Conservation (phyloP, 345 rosid species). For the Populus ilicifolia region DNA sequence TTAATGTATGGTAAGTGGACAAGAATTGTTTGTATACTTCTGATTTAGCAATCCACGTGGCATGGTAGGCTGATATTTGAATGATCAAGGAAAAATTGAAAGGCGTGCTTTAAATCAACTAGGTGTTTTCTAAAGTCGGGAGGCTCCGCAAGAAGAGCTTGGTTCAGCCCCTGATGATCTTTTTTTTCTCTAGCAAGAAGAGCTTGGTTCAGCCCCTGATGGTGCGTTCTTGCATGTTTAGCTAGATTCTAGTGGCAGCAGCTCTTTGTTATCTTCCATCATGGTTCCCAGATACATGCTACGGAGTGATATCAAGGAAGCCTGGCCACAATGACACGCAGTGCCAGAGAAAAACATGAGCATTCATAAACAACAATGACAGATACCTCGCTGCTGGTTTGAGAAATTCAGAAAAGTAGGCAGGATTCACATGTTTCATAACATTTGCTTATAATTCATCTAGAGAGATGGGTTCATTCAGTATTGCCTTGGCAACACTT, state of each 20-base stretch:
- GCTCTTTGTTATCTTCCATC: neutral
- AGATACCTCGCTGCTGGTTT: neutral
- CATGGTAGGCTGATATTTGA: neutral
- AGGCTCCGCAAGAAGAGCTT: neutral
- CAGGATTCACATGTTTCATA: neutral
- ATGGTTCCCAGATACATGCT: neutral
- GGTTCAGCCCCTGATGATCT: neutral
- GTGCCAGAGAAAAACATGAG: neutral
- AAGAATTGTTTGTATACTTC: neutral
- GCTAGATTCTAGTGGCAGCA: neutral
- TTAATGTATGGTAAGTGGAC: neutral
- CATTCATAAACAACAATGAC: neutral
- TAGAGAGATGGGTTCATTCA: slow-evolving; percentile 40
- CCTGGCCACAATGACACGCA: neutral
- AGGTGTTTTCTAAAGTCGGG: neutral
- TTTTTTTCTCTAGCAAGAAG: neutral
- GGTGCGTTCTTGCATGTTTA: neutral
- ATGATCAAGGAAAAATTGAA: neutral
- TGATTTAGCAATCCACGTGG: neutral
- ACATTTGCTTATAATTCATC: neutral
- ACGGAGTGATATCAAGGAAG: neutral
- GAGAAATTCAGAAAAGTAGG: neutral
- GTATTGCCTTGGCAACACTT: slow-evolving; percentile 43
- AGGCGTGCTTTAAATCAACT: neutral
- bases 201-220: neutral